These are phyloP conservation scores for Aspergillus ellipticus DNA, from an alignment of 495 filamentous ascomycete species.

Conservation along the genomic window DNA sequence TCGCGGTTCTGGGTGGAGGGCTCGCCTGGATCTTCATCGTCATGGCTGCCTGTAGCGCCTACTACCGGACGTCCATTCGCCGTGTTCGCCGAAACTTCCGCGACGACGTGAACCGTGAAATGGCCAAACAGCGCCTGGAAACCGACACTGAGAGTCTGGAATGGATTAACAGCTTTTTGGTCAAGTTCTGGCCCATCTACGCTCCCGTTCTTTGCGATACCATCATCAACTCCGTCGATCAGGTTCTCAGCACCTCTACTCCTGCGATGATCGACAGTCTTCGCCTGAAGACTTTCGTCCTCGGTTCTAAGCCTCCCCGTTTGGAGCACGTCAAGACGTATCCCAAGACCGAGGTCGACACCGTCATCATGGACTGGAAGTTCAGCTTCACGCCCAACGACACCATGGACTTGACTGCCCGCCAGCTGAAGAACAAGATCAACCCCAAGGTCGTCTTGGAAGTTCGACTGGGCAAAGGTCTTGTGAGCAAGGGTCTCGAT, in stretches of 20 bases:
- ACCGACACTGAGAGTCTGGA: conserved; percentile 92
- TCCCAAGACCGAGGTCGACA: conserved; percentile 90
- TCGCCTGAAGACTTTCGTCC: conserved; percentile 82
- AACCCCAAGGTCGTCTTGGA: conserved; percentile 97
- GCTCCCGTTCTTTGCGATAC: conserved; percentile 88
- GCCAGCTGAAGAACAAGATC: conserved; percentile 88
- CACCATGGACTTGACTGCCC: conserved; percentile 80
- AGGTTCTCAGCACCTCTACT: conserved; percentile 86
- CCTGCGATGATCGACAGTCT: conserved; percentile 92
- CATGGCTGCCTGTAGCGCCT: conserved; percentile 88
- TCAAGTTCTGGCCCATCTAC: conserved; percentile 99
- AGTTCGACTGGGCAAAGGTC: conserved; percentile 86
- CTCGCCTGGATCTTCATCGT: conserved; percentile 89
- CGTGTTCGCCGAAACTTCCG: conserved; percentile 93
- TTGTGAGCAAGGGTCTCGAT: conserved; percentile 93
- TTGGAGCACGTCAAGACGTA: conserved; percentile 98
- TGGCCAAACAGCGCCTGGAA: conserved; percentile 84
- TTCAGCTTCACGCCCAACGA: conserved; percentile 99
- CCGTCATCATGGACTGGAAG: conserved; percentile 98
- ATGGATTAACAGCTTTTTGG: conserved; percentile 98
- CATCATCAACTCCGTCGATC: conserved; percentile 88
- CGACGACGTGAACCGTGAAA: conserved; percentile 89
- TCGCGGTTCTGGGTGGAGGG: conserved; percentile 85
- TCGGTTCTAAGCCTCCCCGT: conserved; percentile 91
- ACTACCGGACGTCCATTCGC: conserved; percentile 93